These are phyloP conservation scores for Crassisporium funariophilum DNA, from an alignment of 768 basidiomycete species.

Conservation along the genomic window DNA sequence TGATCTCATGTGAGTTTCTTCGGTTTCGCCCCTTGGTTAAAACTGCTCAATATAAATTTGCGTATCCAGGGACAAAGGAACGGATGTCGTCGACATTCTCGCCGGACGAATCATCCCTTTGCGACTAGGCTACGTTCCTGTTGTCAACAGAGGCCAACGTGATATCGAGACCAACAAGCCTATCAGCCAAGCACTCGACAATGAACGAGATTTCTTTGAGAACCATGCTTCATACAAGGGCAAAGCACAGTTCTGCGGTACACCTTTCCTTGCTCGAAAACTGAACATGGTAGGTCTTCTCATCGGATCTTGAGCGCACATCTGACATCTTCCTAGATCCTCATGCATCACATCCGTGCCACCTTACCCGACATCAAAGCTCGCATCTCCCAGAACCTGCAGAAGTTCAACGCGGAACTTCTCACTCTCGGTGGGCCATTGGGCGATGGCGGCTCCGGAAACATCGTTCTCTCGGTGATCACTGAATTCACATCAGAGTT, in stretches of 20 bases:
- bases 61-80: constrained; percentile 85
- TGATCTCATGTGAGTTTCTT: constrained; percentile 83
- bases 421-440: constrained; percentile 81
- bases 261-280: constrained; percentile 93
- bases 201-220: constrained; percentile 93
- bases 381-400: constrained; percentile 87
- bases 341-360: constrained; percentile 98
- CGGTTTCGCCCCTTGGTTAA: background rate
- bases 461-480: constrained; percentile 94
- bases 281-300: constrained; percentile 77
- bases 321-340: constrained; percentile 57
- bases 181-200: constrained; percentile 83
- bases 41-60: constrained; percentile 2
- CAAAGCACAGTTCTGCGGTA: constrained; percentile 96
- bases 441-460: constrained; percentile 84
- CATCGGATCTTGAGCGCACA: background rate
- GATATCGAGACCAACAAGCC: constrained; percentile 92
- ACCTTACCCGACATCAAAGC: constrained; percentile 99
- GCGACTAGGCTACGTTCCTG: constrained; percentile 95
- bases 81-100: constrained; percentile 98
- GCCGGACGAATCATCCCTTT: constrained; percentile 97
- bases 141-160: constrained; percentile 97
- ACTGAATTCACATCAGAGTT: constrained; percentile 98
- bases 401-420: constrained; percentile 87
- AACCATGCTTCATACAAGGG: constrained; percentile 90